phyloP scores from a whole-genome alignment of 176 grass and related monocot species.

The Aechmea fasciata region DNA sequence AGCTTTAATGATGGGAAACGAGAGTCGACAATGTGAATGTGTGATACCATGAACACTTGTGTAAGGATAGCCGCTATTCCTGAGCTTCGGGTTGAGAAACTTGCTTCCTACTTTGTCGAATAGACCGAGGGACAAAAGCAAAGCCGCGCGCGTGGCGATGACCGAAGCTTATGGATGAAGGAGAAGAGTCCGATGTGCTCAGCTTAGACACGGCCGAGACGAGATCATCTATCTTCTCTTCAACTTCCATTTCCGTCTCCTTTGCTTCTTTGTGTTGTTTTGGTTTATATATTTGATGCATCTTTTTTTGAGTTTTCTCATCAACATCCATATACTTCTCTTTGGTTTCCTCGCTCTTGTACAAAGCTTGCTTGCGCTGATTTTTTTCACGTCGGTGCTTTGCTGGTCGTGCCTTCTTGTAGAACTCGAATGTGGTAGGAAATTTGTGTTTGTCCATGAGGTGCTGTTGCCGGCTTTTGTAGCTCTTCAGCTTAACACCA shows the following conservation, averaged over 20 bases:
- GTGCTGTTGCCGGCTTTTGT: constrained; percentile 69
- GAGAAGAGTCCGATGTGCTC: constrained; percentile 42
- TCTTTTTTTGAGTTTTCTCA: constrained; percentile 29
- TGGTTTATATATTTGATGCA: constrained; percentile 15
- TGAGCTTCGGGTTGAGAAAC: constrained; percentile 29
- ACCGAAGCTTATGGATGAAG: constrained; percentile 46
- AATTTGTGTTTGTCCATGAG: constrained; percentile 90
- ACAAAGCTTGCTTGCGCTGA: constrained; percentile 31
- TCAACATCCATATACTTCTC: constrained; percentile 49
- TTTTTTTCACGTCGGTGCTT: constrained; percentile 64
- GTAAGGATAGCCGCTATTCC: not conserved
- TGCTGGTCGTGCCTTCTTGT: constrained; percentile 56
- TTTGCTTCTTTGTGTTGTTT: constrained; percentile 31
- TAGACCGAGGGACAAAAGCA: constrained; percentile 62
- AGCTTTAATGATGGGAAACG: too few species aligned
- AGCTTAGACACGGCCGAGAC: constrained; percentile 51
- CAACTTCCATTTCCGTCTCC: constrained; percentile 54
- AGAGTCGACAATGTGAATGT: too few species aligned
- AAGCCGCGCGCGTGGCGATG: constrained; percentile 51
- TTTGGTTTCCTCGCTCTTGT: constrained; percentile 25
- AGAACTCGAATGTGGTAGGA: constrained; percentile 75
- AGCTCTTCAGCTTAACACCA: constrained; percentile 66
- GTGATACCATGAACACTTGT: too few species aligned
- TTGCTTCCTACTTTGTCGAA: constrained; percentile 50
- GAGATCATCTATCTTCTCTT: constrained; percentile 57